Evolutionary conservation across 805 yeast genomes (phyloP).

Genomic region (Kazachstania viticola): DNA sequence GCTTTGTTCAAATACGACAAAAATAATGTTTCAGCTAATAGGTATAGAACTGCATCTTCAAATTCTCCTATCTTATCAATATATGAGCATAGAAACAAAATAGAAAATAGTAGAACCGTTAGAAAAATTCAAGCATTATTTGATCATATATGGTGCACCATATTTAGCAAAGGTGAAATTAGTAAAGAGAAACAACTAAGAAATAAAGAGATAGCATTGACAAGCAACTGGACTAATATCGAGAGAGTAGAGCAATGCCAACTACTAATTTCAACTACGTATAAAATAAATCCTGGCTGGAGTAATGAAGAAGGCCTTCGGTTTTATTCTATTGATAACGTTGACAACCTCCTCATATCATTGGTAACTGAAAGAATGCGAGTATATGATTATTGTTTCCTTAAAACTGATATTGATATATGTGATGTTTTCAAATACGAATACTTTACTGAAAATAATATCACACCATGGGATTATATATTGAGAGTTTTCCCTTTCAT

Average conservation of each 20-base stretch:
- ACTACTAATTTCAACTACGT: not conserved
- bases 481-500: conserved; percentile 22
- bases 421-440: conserved; percentile 7
- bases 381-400: conserved; percentile 20
- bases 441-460: conserved; percentile 1
- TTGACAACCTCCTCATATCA: not conserved
- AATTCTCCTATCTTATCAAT: not conserved
- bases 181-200: not conserved
- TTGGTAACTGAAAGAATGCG: conserved; percentile 19
- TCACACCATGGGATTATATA: conserved; percentile 9
- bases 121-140: not conserved
- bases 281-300: not conserved
- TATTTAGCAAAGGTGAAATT: too few relatives aligned
- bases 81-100: not conserved
- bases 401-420: conserved; percentile 8
- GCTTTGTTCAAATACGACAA: too few relatives aligned
- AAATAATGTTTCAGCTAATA: too few relatives aligned
- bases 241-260: not conserved
- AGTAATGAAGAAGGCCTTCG: not conserved
- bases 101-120: too few relatives aligned
- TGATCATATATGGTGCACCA: too few relatives aligned
- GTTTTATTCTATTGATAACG: not conserved
- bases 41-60: not conserved
- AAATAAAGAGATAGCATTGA: not conserved
- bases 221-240: not conserved